Percentiles rank a stretch among this genome's conserved stretches.
These are phyloP conservation scores for Cucumis sativus DNA, from an alignment of 306 rosid species.

Conservation along the genomic window Cucumber_9930_V3 NC_026656.2:17759501-17760000, in stretches of 20 bases:
- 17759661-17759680: slow-evolving; percentile 67
- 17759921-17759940: slow-evolving; percentile 94
- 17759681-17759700: slow-evolving; percentile 72
- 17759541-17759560: slow-evolving; percentile 93
- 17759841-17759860: slow-evolving; percentile 88
- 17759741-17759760: background rate
- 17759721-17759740: slow-evolving; percentile 25
- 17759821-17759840: slow-evolving; percentile 81
- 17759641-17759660: slow-evolving; percentile 99
- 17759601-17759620: slow-evolving; percentile 91
- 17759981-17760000: slow-evolving; percentile 83
- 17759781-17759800: background rate
- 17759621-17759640: slow-evolving; percentile 83
- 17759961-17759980: slow-evolving; percentile 76
- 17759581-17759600: slow-evolving; percentile 99
- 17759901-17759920: slow-evolving; percentile 82
- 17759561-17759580: slow-evolving; percentile 94
- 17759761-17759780: background rate
- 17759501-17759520: slow-evolving; percentile 57
- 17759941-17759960: slow-evolving; percentile 76
- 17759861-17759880: slow-evolving; percentile 92
- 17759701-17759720: slow-evolving; percentile 60
- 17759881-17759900: slow-evolving; percentile 87
- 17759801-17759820: slow-evolving; percentile 87
- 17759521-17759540: slow-evolving; percentile 78